Base-by-base conservation (phyloP, 2,329 filamentous ascomycete genomes). In the Stromatinia cepivora region DNA sequence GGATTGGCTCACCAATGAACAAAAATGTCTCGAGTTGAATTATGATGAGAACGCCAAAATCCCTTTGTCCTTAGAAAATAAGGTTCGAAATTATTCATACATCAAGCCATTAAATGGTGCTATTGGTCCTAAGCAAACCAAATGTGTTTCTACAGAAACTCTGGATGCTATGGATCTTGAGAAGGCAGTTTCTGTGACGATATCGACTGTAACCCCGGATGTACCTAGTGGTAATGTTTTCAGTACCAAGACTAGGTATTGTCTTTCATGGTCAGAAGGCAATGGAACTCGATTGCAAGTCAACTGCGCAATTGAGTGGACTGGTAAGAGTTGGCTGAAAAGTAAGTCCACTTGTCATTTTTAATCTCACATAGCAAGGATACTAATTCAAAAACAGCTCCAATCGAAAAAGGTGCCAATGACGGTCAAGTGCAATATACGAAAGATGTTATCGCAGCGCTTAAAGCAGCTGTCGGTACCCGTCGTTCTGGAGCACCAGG, bases 321-420 rank as follows among this genome's bases (percentile, higher is more conserved):
- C 90, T 4, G 94, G 94, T 75, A 99, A 98, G 84, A 97, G 94
- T 82, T 99, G 95, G 95, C 82, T 99, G 58, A 97, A 95, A 83
- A 92, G 94, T 96, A 83, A 78, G 84, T 71, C 48, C 22, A 25
- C 61, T 39, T 61, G 67, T 31, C 9, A 9, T n/a, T 6, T 53
- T 15, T 22, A 31, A 28, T 46, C 11, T 9, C 4, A 13, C n/a
- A 5, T 7, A 5, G 54, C 22, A 52, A 56, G 36, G 62, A 42
- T 31, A 66, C 52, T 69, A 48, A 64, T 42, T 61, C 71, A 56
- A 63, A 46, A 61, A 54, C 73, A 97, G 93, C 92, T 72, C 92
- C 95, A 2, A 99, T 99, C 75, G 95, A 99, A 79, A 97, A 97
- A 79, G 94, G 93, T 70, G 93, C 94, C 56, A 94, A 91, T 72